These are phyloP conservation scores for Pseudohalonectria lignicola DNA, from an alignment of 2,329 filamentous ascomycete species.

Conservation along the genomic window DNA sequence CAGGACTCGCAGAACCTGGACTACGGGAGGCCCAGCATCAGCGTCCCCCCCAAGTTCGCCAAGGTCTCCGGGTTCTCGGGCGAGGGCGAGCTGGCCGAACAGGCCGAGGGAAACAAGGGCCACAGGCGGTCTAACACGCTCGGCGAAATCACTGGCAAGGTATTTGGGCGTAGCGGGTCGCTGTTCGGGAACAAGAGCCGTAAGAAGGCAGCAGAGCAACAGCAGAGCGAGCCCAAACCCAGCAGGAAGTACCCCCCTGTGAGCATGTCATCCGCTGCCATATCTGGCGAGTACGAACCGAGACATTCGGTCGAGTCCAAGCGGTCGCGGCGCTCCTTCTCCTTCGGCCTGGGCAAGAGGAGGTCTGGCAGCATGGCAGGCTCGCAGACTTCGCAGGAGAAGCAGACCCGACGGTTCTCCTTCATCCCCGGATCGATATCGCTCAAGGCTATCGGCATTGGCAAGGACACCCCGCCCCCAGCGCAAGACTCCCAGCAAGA, in stretches of 20 bases:
- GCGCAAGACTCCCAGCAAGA: slow-evolving; percentile 39
- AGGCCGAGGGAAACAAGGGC: slow-evolving; percentile 29
- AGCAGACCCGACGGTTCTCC: slow-evolving; percentile 55
- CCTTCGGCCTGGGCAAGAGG: slow-evolving; percentile 59
- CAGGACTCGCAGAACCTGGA: slow-evolving; percentile 39
- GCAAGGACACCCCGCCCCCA: slow-evolving; percentile 37
- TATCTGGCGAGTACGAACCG: slow-evolving; percentile 9
- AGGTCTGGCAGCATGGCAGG: slow-evolving; percentile 54
- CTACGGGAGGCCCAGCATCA: slow-evolving; percentile 50
- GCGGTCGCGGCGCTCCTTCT: slow-evolving; percentile 57
- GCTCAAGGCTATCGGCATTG: slow-evolving; percentile 50
- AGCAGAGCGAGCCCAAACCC: slow-evolving; percentile 38
- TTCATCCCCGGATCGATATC: slow-evolving; percentile 56
- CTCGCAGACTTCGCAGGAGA: slow-evolving; percentile 46
- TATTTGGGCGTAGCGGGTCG: slow-evolving; percentile 75
- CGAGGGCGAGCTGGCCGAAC: slow-evolving; percentile 30
- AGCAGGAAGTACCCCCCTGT: slow-evolving; percentile 73
- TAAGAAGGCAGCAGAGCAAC: slow-evolving; percentile 33
- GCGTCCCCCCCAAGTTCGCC: slow-evolving; percentile 47
- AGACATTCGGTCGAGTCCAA: slow-evolving; percentile 41
- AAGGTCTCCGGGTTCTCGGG: slow-evolving; percentile 45
- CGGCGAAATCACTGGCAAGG: slow-evolving; percentile 70
- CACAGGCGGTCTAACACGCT: slow-evolving; percentile 67
- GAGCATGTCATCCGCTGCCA: slow-evolving; percentile 58
- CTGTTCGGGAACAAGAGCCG: slow-evolving; percentile 57